Evolutionary conservation across 2,329 filamentous ascomycete species (phyloP), one percentile per base, ranked within the genome.

Genomic region (Pseudohalonectria lignicola): DNA sequence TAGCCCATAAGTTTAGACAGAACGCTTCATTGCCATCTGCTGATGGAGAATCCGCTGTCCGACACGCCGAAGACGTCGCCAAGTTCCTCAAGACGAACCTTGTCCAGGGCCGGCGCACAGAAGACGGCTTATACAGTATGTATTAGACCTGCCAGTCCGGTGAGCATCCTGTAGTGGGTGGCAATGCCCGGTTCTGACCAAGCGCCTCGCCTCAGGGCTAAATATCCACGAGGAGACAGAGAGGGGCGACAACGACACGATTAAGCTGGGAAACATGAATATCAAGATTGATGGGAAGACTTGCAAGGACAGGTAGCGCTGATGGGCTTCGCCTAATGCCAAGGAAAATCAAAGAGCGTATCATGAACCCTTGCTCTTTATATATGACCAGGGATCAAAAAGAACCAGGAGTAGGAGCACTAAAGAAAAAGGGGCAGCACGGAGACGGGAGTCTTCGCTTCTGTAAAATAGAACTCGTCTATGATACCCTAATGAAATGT

Each of bases 151-250:
- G 4, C n/a, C n/a, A n/a, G n/a, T n/a, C n/a, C n/a, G n/a, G n/a
- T n/a, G n/a, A n/a, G n/a, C n/a, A n/a, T n/a, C n/a, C n/a, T n/a
- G n/a, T n/a, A n/a, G n/a, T n/a, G n/a, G n/a, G n/a, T n/a, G n/a
- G n/a, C n/a, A n/a, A n/a, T n/a, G n/a, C n/a, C n/a, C n/a, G n/a
- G n/a, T n/a, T n/a, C n/a, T n/a, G n/a, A n/a, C n/a, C n/a, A n/a
- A n/a, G n/a, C n/a, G n/a, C n/a, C n/a, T n/a, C n/a, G n/a, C n/a
- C n/a, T n/a, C n/a, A n/a, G n/a, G n/a, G n/a, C n/a, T n/a, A n/a
- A n/a, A n/a, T 37, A 95, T 98, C 61, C 92, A 96, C 57, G 74
- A 94, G 43, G 67, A 94, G 47, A 98, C 82, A 21, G 90, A 98
- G 60, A 72, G 86, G 47, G 87, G 92, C 39, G 84, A 96, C 61